Conservation (phyloP, 2,329 filamentous ascomycete genomes). For the Phaeophleospora eucalypticola region DNA sequence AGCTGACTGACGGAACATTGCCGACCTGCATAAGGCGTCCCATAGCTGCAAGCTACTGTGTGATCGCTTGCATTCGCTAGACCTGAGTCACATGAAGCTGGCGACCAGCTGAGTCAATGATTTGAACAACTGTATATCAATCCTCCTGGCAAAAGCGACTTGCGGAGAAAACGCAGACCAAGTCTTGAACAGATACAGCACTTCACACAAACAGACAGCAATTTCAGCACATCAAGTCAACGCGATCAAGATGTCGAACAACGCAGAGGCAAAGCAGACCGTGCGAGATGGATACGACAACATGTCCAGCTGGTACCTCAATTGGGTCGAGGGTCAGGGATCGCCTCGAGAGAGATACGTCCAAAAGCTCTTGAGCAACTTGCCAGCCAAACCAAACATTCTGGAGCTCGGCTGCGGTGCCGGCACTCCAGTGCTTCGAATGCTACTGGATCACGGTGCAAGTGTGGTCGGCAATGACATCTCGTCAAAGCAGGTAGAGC, state of each 20-base stretch:
- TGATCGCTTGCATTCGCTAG: too few relatives aligned
- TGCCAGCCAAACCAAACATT: conserved; percentile 21
- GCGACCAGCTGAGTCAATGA: too few relatives aligned
- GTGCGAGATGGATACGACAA: conserved; percentile 33
- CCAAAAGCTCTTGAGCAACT: conserved; percentile 25
- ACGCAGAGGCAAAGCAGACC: conserved; percentile 14
- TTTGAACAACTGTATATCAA: too few relatives aligned
- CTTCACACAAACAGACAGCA: too few relatives aligned
- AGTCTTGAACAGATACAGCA: too few relatives aligned
- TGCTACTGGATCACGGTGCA: conserved; percentile 23
- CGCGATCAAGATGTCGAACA: background rate
- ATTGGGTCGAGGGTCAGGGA: conserved; percentile 33
- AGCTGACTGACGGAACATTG: too few relatives aligned
- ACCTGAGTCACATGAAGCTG: too few relatives aligned
- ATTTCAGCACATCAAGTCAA: background rate
- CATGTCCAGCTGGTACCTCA: conserved; percentile 35
- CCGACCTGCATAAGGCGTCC: too few relatives aligned
- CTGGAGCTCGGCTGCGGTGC: conserved; percentile 43
- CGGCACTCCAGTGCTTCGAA: conserved; percentile 32
- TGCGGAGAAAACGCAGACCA: too few relatives aligned
- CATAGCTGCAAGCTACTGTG: too few relatives aligned
- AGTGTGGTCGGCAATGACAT: conserved; percentile 25
- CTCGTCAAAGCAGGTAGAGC: conserved; percentile 18
- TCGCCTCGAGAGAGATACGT: conserved; percentile 33
- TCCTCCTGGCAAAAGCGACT: too few relatives aligned